Percentiles rank a stretch among this genome's conserved stretches.
Conservation (phyloP, 805 yeast genomes). For the Brettanomyces custersianus region DNA sequence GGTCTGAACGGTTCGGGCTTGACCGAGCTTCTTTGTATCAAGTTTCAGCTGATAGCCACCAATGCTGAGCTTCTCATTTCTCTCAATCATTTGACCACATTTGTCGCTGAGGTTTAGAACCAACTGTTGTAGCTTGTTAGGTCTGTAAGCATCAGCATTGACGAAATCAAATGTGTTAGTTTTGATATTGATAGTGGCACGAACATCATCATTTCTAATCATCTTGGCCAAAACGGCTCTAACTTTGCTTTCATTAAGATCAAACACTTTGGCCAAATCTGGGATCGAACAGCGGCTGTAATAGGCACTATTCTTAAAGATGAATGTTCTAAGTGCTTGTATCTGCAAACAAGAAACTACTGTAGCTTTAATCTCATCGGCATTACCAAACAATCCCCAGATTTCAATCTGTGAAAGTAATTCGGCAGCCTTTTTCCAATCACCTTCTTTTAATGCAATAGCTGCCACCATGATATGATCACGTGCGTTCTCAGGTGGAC, state of each 20-base stretch:
- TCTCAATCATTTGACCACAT: conserved; percentile 67
- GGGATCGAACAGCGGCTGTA: conserved; percentile 66
- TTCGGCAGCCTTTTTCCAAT: conserved; percentile 74
- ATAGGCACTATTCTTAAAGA: conserved; percentile 72
- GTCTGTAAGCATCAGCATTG: conserved; percentile 54
- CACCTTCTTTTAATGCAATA: conserved; percentile 76
- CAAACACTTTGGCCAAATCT: conserved; percentile 59
- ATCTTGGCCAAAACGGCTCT: conserved; percentile 60
- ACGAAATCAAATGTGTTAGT: conserved; percentile 57
- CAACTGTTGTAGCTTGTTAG: conserved; percentile 78
- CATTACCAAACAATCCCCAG: conserved; percentile 75
- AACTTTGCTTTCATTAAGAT: conserved; percentile 47
- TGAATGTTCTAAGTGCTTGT: conserved; percentile 88
- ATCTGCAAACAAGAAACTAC: conserved; percentile 71
- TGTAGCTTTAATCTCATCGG: conserved; percentile 60
- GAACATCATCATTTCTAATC: conserved; percentile 70
- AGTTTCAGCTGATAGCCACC: conserved; percentile 51
- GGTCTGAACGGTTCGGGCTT: not conserved
- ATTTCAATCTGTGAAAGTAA: conserved; percentile 69
- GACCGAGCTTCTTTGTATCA: conserved; percentile 17
- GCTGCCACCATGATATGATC: conserved; percentile 93
- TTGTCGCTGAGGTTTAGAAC: conserved; percentile 80
- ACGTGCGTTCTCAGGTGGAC: conserved; percentile 95
- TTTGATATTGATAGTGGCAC: conserved; percentile 64
- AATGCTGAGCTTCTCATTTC: conserved; percentile 75